A percentile compares a stretch with the other conserved stretches of the same genome.
phyloP scores from a whole-genome alignment of 495 filamentous ascomycete species.

The Acidomyces sp. region DNA sequence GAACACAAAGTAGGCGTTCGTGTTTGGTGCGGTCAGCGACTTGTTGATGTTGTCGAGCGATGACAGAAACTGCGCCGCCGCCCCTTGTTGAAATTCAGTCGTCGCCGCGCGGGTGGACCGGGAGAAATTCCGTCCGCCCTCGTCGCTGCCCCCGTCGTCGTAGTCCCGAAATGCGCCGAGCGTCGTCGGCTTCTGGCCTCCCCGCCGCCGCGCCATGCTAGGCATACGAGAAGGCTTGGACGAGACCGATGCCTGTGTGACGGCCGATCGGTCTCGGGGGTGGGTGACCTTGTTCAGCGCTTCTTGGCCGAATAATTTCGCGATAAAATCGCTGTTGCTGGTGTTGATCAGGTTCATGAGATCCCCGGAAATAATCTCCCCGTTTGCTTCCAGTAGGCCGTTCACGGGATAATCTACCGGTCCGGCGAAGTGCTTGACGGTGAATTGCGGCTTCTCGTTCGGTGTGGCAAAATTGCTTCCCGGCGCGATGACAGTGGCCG shows the following conservation, averaged over 20 bases:
- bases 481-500: slow-evolving; percentile 51
- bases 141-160: slow-evolving; percentile 43
- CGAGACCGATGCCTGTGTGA: slow-evolving; percentile 93
- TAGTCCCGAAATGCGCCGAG: slow-evolving; percentile 21
- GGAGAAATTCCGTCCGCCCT: slow-evolving; percentile 21
- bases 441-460: slow-evolving; percentile 64
- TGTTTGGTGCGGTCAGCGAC: slow-evolving; percentile 62
- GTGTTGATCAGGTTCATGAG: slow-evolving; percentile 87
- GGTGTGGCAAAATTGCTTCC: slow-evolving; percentile 74
- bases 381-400: slow-evolving; percentile 84
- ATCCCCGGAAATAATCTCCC: slow-evolving; percentile 88
- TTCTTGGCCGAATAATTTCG: slow-evolving; percentile 84
- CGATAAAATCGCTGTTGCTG: slow-evolving; percentile 75
- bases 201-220: slow-evolving; percentile 72
- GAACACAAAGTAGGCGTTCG: slow-evolving; percentile 92
- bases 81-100: slow-evolving; percentile 52
- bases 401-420: slow-evolving; percentile 89
- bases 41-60: slow-evolving; percentile 80
- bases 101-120: not conserved
- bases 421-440: slow-evolving; percentile 86
- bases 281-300: slow-evolving; percentile 81
- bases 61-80: slow-evolving; percentile 80
- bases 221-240: slow-evolving; percentile 86
- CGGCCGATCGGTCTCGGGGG: slow-evolving; percentile 74
- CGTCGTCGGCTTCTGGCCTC: slow-evolving; percentile 37